phyloP scores from a whole-genome alignment of 176 grass and related monocot genomes.

The Hordeum marinum region DNA sequence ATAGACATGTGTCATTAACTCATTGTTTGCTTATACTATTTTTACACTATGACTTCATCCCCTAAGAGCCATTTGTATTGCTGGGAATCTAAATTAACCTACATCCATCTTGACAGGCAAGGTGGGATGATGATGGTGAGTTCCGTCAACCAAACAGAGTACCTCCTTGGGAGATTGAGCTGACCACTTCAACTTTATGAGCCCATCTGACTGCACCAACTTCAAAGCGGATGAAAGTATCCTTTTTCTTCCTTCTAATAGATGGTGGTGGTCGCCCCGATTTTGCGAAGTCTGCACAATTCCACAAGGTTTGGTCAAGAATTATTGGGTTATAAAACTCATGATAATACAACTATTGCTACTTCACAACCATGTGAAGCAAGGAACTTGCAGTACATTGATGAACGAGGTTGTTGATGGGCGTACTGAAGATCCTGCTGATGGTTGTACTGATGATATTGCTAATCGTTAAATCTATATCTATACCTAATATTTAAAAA shows the following conservation, averaged over 20 bases:
- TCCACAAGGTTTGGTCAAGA: conserved; percentile 99
- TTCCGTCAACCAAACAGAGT: conserved; percentile 51
- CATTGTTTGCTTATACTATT: background rate
- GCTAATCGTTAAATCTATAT: too few relatives aligned
- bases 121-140: conserved; percentile 71
- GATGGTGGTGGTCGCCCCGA: conserved; percentile 60
- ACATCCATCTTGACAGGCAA: conserved; percentile 46
- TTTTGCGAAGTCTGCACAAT: conserved; percentile 68
- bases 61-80: background rate
- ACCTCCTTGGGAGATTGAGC: conserved; percentile 96
- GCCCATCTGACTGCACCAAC: conserved; percentile 41
- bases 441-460: too few relatives aligned
- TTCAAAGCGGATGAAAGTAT: conserved; percentile 67
- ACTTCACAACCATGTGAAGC: conserved; percentile 50
- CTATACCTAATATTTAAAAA: too few relatives aligned
- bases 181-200: conserved; percentile 47
- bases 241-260: conserved; percentile 16
- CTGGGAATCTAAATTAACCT: background rate
- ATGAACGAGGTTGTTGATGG: conserved; percentile 49
- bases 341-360: conserved; percentile 39
- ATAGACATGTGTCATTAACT: background rate
- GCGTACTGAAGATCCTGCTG: too few relatives aligned
- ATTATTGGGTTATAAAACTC: conserved; percentile 62
- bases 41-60: background rate
- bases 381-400: conserved; percentile 49